These are phyloP conservation scores for Beauveria caledonica DNA, from an alignment of 2,329 filamentous ascomycete genomes.

Conservation along the genomic window DNA sequence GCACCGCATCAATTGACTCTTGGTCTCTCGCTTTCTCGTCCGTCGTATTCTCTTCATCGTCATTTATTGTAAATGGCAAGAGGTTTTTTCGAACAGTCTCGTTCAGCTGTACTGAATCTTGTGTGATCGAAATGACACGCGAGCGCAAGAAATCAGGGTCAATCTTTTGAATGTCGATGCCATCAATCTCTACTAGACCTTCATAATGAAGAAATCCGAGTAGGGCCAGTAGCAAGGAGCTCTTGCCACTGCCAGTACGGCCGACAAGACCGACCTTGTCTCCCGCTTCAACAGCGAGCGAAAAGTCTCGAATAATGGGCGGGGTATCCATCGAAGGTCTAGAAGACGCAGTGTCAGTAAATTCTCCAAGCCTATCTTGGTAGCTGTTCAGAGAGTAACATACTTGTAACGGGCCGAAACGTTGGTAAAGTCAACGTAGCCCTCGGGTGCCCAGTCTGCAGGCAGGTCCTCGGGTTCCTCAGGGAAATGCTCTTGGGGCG, in stretches of 20 bases:
- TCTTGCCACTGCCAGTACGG: neutral
- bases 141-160: slow-evolving; percentile 31
- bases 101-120: slow-evolving; percentile 36
- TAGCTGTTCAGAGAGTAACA: neutral
- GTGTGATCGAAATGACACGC: slow-evolving; percentile 34
- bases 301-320: neutral
- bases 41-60: neutral
- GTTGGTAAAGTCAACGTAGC: neutral
- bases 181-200: slow-evolving; percentile 32
- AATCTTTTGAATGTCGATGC: slow-evolving; percentile 29
- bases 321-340: neutral
- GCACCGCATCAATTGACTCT: neutral
- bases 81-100: slow-evolving; percentile 37
- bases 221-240: neutral
- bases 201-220: neutral
- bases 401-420: slow-evolving; percentile 1
- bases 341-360: neutral
- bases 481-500: neutral
- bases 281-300: neutral
- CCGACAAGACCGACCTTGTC: neutral
- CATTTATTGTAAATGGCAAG: neutral
- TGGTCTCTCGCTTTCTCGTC: neutral
- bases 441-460: neutral
- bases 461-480: neutral
- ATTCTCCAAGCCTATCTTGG: no score